Conservation (phyloP, 176 grass and related monocot species). For the Hyparrhenia diplandra region DNA sequence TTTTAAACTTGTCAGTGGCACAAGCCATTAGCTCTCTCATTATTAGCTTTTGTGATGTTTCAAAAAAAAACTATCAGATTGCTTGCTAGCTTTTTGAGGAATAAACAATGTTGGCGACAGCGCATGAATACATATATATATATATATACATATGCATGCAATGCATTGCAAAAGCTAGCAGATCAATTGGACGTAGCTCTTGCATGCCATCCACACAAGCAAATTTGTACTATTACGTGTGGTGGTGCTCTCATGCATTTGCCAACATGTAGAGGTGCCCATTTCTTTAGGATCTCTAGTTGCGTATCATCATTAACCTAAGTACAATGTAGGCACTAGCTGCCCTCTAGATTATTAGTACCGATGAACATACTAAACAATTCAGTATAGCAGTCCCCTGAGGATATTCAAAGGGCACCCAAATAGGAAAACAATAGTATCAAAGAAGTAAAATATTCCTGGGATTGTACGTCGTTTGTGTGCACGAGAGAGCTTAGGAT, state of each 20-base stretch:
- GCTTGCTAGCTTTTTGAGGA: conserved; percentile 9
- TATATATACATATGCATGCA: neutral
- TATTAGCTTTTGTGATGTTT: neutral
- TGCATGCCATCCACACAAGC: conserved; percentile 1
- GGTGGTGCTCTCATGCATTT: too few relatives aligned
- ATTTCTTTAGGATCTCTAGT: neutral
- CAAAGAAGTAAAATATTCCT: neutral
- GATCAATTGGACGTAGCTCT: neutral
- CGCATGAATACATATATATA: too few relatives aligned
- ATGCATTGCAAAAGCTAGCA: neutral
- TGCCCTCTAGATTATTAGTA: neutral
- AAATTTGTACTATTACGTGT: too few relatives aligned
- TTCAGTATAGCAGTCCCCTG: neutral
- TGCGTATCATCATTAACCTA: conserved; percentile 1
- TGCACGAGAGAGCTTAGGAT: neutral
- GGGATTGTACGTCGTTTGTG: neutral
- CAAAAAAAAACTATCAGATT: too few relatives aligned
- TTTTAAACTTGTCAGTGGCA: neutral
- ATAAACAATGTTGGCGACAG: conserved; percentile 2
- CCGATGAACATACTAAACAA: neutral
- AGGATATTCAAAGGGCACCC: neutral
- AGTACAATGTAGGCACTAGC: neutral
- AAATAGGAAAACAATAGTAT: neutral
- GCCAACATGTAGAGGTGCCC: too few relatives aligned
- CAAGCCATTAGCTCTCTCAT: neutral